These are phyloP conservation scores for Puccinellia tenuiflora DNA, from an alignment of 176 grass and related monocot genomes.

Conservation along the genomic window DNA sequence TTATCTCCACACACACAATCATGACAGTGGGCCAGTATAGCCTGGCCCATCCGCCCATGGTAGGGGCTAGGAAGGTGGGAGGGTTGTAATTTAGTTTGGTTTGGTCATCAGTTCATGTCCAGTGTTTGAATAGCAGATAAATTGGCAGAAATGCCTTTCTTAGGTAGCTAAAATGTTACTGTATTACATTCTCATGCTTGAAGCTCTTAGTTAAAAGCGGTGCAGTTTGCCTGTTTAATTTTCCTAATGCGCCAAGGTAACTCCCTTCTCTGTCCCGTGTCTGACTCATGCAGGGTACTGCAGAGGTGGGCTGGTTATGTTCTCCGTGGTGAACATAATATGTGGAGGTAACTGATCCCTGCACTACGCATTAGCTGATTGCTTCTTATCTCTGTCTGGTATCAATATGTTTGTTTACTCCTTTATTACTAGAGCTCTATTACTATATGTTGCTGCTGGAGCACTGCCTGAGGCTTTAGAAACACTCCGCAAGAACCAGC, in stretches of 20 bases:
- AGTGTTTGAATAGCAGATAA: background rate
- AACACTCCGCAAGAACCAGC: slow-evolving; percentile 65
- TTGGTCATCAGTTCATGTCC: background rate
- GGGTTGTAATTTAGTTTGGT: slow-evolving; percentile 8
- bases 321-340: slow-evolving; percentile 87
- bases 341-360: slow-evolving; percentile 74
- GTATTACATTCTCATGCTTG: background rate
- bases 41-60: background rate
- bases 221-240: background rate
- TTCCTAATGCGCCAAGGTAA: background rate
- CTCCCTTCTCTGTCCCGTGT: background rate
- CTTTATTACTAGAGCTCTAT: slow-evolving; percentile 55
- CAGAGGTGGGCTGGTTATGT: slow-evolving; percentile 91
- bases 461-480: slow-evolving; percentile 80
- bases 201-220: background rate
- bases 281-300: slow-evolving; percentile 56
- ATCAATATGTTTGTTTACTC: slow-evolving; percentile 15
- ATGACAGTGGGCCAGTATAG: background rate
- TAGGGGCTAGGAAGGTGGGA: background rate
- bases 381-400: background rate
- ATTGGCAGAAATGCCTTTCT: background rate
- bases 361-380: background rate
- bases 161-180: background rate
- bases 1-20: background rate
- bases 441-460: slow-evolving; percentile 89